Base-by-base conservation (phyloP, 257 asterid genomes). In the Scutellaria baicalensis region DNA sequence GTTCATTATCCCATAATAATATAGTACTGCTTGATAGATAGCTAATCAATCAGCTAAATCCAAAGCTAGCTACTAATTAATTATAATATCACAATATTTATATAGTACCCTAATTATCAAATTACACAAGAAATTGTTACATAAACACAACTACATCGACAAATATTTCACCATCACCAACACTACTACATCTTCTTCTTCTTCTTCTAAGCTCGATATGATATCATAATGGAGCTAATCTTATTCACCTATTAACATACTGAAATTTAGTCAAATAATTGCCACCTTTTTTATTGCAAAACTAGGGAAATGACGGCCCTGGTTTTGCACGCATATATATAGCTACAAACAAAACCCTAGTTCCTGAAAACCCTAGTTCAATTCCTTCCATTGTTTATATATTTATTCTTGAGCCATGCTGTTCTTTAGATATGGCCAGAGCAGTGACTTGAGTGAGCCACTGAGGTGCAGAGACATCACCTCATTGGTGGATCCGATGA, bases 401-500 rank as follows among this genome's bases (percentile, higher is more conserved):
- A 27, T 27, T 27, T 27, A 27, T 27, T 27, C 33, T 2, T 27
- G 33, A 9, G 79, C 61, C 59, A 73, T 2, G 11, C 39, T 48
- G 38, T 68, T 14, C 27, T 68, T 83, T 59, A 69, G 84, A 13
- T 78, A 79, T 0, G 88, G 89, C 70, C 76, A 66, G 72, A 89
- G 81, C n/a, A 79, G 70, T 9, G 80, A 84, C 33, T 76, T 44
- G 62, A 89, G 88, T 3, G 87, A 73, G 43, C 96, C 95, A 64
- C 91, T 85, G 42, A 89, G 82, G 80, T 87, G 96, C 70, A 83
- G 94, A 1, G 96, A 87, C 96, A 89, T 89, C 31, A 89, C 90
- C 84, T 89, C 94, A 43, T 85, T 85, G 75, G 95, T 89, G 39
- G 95, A 89, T 0, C 95, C 95, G 33, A 89, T 74, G 11, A 89